Conservation (phyloP, 2,329 filamentous ascomycete genomes). For the Aspergillus neoniger region DNA sequence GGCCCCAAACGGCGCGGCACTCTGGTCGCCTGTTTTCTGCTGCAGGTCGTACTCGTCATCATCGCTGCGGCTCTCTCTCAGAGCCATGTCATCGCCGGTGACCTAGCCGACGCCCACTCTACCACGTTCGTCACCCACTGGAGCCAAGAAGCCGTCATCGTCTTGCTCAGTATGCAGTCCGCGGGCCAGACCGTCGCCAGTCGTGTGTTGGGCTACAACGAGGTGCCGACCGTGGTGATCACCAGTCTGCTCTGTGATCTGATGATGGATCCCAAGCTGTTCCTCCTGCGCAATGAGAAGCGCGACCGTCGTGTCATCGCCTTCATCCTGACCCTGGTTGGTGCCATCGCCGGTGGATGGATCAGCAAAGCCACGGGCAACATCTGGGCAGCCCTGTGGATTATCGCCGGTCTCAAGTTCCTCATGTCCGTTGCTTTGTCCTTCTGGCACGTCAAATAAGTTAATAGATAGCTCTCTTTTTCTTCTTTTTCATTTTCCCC, state of each 20-base stretch:
- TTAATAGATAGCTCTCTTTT: background rate
- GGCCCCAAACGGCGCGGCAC: slow-evolving; percentile 26
- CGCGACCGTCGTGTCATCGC: slow-evolving; percentile 31
- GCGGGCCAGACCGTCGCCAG: slow-evolving; percentile 35
- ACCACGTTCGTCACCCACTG: slow-evolving; percentile 15
- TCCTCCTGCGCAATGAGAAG: slow-evolving; percentile 30
- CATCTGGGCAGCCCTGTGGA: slow-evolving; percentile 28
- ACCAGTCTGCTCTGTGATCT: slow-evolving; percentile 36
- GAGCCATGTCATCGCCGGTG: slow-evolving; percentile 26
- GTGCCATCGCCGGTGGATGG: slow-evolving; percentile 32
- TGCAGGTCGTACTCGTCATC: slow-evolving; percentile 31
- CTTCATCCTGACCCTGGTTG: slow-evolving; percentile 28
- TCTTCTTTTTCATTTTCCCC: background rate
- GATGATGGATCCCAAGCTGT: slow-evolving; percentile 31
- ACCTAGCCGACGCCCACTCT: background rate
- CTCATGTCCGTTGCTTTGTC: slow-evolving; percentile 23
- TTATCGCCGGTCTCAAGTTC: slow-evolving; percentile 29
- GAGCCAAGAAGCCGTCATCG: slow-evolving; percentile 32
- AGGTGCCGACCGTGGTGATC: slow-evolving; percentile 38
- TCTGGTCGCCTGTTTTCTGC: slow-evolving; percentile 31
- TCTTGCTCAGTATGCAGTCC: slow-evolving; percentile 34
- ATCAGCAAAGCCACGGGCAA: slow-evolving; percentile 29
- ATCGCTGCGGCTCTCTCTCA: slow-evolving; percentile 31
- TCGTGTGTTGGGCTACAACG: slow-evolving; percentile 30
- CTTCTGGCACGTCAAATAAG: slow-evolving; percentile 19